Percentiles rank a stretch among this genome's conserved stretches.
Conservation (phyloP, 163 green algal genomes). For the Volvox carteri region DNA sequence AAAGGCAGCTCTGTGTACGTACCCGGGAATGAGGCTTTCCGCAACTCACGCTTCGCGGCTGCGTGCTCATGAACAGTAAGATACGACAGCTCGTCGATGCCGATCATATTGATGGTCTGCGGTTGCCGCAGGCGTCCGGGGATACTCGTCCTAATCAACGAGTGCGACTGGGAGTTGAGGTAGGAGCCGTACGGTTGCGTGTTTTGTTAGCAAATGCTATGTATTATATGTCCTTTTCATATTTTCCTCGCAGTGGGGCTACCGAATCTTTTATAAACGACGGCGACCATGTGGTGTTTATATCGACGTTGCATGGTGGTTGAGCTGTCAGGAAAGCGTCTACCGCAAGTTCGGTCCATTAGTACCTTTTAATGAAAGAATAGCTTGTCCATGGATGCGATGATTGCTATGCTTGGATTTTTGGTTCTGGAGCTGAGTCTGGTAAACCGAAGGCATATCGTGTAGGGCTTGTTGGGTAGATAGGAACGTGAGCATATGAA, state of each 20-base stretch:
- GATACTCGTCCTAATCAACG: constrained; percentile 96
- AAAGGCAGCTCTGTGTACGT: constrained; percentile 89
- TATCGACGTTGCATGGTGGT: constrained; percentile 91
- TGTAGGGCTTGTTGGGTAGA: too few species aligned
- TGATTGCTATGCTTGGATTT: too few species aligned
- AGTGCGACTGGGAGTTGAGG: constrained; percentile 96
- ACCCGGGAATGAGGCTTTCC: not conserved
- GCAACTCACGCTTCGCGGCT: too few species aligned
- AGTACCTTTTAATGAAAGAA: too few species aligned
- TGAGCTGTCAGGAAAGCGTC: constrained; percentile 64
- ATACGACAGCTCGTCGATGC: not conserved
- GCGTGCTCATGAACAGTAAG: not conserved
- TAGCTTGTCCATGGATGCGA: too few species aligned
- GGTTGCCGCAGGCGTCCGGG: constrained; percentile 92
- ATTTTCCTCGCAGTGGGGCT: constrained; percentile 70
- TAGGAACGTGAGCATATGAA: too few species aligned
- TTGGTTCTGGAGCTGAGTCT: too few species aligned
- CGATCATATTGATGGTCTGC: not conserved
- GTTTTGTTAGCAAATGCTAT: too few species aligned
- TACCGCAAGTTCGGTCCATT: too few species aligned
- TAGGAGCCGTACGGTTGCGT: constrained; percentile 42
- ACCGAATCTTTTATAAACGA: constrained; percentile 74
- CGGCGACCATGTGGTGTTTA: constrained; percentile 84
- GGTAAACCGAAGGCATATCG: too few species aligned
- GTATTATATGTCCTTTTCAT: not conserved